Evolutionary conservation across 179 eudicot species (phyloP).

Genomic region (Pouteria campechiana): DNA sequence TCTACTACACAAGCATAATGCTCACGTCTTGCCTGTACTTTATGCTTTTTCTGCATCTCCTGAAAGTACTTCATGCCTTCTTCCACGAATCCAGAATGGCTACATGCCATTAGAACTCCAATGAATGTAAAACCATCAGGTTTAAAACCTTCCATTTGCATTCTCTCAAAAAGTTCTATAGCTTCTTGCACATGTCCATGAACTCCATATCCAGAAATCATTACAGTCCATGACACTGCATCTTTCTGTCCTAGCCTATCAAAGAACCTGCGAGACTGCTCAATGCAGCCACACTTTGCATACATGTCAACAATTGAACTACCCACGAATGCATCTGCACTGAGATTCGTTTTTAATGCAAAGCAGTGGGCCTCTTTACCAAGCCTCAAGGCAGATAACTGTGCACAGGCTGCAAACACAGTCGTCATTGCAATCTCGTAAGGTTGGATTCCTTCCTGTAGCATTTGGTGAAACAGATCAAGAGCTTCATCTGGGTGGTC

Average conservation of each 20-base stretch:
- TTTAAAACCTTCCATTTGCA: constrained; percentile 32
- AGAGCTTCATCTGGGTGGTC: constrained; percentile 42
- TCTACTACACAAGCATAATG: constrained; percentile 77
- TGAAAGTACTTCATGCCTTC: constrained; percentile 43
- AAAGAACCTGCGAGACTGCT: constrained; percentile 36
- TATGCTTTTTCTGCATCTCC: constrained; percentile 34
- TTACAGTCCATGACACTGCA: constrained; percentile 39
- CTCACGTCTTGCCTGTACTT: constrained; percentile 40
- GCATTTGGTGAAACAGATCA: constrained; percentile 30
- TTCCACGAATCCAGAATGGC: constrained; percentile 47
- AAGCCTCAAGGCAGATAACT: constrained; percentile 41
- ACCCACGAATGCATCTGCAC: constrained; percentile 24
- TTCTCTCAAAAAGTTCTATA: constrained; percentile 32
- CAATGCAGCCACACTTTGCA: constrained; percentile 54
- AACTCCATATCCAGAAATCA: constrained; percentile 67
- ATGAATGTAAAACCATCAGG: constrained; percentile 51
- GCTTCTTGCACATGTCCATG: constrained; percentile 57
- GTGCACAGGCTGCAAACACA: constrained; percentile 48
- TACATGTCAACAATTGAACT: constrained; percentile 65
- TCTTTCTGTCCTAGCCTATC: constrained; percentile 22
- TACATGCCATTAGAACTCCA: constrained; percentile 49
- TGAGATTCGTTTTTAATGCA: constrained; percentile 36
- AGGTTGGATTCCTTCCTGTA: constrained; percentile 16
- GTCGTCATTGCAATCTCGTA: constrained; percentile 32
- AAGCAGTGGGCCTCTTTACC: constrained; percentile 56